Evolutionary conservation across 2,329 filamentous ascomycete species (phyloP), one percentile per base, ranked within the genome.

Genomic region (Xenoacremonium recifei): DNA sequence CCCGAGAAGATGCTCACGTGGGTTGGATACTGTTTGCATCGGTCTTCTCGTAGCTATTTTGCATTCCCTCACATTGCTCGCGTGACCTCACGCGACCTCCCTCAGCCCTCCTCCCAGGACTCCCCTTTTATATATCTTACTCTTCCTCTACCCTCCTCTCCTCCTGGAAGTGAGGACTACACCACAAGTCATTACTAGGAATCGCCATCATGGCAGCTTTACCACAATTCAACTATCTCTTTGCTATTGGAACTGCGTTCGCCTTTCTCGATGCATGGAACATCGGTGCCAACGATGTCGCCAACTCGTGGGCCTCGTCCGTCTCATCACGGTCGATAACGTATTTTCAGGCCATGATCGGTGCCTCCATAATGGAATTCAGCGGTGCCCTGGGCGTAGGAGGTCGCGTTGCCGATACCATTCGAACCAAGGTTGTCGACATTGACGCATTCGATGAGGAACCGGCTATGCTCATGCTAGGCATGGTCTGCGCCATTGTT

Each of bases 251-350:
- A 64, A 79, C 77, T 40, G 73, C 84, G 45, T 85, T 85, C 62
- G 79, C 81, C 45, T 78, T 80, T 58, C 75, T 85, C 30, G 81
- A 84, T 60, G 80, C 80, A 39, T 85, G 77, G 76, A 84, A 83
- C 58, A 83, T 82, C 50, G 79, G 79, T 71, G 61, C 45, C 48
- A 58, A 82, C 66, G 85, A 88, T 84, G 84, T 88, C 45, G 84
- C 85, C 64, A 89, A 88, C 70, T 79, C 83, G 2, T 89, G 82
- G 79, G 84, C 84, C n/a, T 86, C 82, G 23, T 84, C 79, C 50
- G 85, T 88, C 44, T 85, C 82, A 2, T 87, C 84, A 4, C 72
- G 83, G 29, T 87, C 84, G 44, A 63, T 85, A 31, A 75, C 76
- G 15, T 77, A 82, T 60, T 47, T 75, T 39, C 79, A 84, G 60